Evolutionary conservation across 2,329 filamentous ascomycete genomes (phyloP), one percentile per base, ranked within the genome.

Genomic region (Aureobasidium melanogenum): DNA sequence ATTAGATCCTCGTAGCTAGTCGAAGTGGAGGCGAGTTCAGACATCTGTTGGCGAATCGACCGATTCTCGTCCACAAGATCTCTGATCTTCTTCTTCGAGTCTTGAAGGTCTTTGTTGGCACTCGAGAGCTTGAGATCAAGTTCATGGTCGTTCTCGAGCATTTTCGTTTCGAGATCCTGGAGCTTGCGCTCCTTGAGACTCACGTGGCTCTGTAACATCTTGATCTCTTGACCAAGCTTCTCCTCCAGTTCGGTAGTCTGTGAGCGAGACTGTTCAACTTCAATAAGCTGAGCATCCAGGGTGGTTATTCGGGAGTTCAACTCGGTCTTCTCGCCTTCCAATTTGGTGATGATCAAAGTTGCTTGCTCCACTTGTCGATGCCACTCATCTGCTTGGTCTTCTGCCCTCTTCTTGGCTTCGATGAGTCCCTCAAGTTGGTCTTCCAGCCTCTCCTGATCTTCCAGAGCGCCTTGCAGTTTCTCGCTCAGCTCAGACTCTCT

Each of bases 1-100:
- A 99, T 88, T 46, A 97, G 83, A 68, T 97, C 93, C 74, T 99
- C 94, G 66, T 96, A 97, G 70, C 92, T 91, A 0, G 91, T 95
- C 0, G 93, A 96, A 0, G 93, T 97, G 52, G 90, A 86, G 0
- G 94, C 94, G 19, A 99, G 79, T 66, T 96, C 87, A 0, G 88
- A 83, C 58, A 99, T 85, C 69, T 97, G 91, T 67, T 91, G 84
- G 59, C 95, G 88, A 50, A 96, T 84, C 47, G 88, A 85, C 14
- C 85, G 83, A 67, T 96, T 95, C 70, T 99, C 93, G 5, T 87
- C 85, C 1, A 85, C 73, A 1, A 97, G 81, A 22, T 91, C 87
- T 57, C 87, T 85, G 68, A 96, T 86, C 66, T 90, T 87, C 62
- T 84, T 81, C 71, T 87, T 91, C 32, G 86, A 81, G 10, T 82